A percentile compares a stretch with the other conserved stretches of the same genome.
Evolutionary conservation across 2,329 filamentous ascomycete genomes (phyloP).

Genomic region (Xylaria sp.): DNA sequence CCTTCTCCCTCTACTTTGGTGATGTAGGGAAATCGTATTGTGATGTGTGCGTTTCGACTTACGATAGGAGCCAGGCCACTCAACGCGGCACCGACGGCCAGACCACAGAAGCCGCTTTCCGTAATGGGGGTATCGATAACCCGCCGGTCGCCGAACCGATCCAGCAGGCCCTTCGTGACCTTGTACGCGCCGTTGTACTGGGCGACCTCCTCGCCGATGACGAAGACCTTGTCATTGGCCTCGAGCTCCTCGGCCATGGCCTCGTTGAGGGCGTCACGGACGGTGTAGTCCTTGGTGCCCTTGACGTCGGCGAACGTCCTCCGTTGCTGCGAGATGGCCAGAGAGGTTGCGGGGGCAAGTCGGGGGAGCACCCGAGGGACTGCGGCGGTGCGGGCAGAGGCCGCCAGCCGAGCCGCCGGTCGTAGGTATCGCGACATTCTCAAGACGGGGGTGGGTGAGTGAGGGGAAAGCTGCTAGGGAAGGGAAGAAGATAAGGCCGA

Average conservation of each 20-base stretch:
- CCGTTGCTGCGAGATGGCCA: conserved; percentile 50
- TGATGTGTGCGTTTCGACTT: conserved; percentile 48
- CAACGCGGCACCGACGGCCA: conserved; percentile 92
- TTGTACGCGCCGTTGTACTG: conserved; percentile 99
- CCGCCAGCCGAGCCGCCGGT: conserved; percentile 53
- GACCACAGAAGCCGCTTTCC: conserved; percentile 91
- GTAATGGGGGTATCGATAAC: conserved; percentile 99
- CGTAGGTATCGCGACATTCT: conserved; percentile 56
- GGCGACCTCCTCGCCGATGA: conserved; percentile 96
- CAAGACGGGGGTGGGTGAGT: conserved; percentile 20
- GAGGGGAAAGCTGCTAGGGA: conserved; percentile 14
- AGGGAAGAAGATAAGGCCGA: neutral
- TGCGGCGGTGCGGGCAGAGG: conserved; percentile 43
- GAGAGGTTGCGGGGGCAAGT: conserved; percentile 41
- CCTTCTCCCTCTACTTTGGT: neutral
- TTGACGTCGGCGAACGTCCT: conserved; percentile 59
- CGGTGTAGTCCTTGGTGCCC: conserved; percentile 84
- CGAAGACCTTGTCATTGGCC: conserved; percentile 89
- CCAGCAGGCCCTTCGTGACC: conserved; percentile 95
- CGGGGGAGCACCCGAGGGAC: conserved; percentile 41
- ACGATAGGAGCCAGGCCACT: conserved; percentile 93
- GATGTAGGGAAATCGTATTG: neutral
- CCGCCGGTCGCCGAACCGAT: conserved; percentile 95
- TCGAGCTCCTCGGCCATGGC: conserved; percentile 97
- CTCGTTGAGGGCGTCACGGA: conserved; percentile 95